Evolutionary conservation across 2,329 filamentous ascomycete species (phyloP).

Genomic region (Ophiostoma sp.): DNA sequence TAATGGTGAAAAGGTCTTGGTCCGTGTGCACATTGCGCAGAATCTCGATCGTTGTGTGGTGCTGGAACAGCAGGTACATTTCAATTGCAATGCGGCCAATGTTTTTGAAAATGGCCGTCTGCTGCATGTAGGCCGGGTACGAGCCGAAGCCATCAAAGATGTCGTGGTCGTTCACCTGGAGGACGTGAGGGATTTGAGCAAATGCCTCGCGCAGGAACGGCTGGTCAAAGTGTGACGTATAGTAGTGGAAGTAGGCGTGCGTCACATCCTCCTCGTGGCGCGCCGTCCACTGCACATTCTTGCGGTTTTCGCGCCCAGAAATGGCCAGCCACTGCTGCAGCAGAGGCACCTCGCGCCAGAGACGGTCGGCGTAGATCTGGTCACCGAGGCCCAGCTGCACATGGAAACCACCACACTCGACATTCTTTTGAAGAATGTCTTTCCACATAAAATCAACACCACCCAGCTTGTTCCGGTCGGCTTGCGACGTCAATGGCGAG

Average conservation of each 20-base stretch:
- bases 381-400: constrained; percentile 86
- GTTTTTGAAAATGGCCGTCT: constrained; percentile 96
- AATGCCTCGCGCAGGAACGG: constrained; percentile 91
- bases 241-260: constrained; percentile 98
- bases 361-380: constrained; percentile 88
- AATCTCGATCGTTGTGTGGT: constrained; percentile 92
- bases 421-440: constrained; percentile 93
- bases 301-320: constrained; percentile 87
- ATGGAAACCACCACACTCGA: constrained; percentile 93
- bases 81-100: constrained; percentile 92
- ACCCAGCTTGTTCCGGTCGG: constrained; percentile 77
- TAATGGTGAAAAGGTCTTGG: constrained; percentile 89
- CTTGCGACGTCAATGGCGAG: constrained; percentile 76
- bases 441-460: constrained; percentile 98
- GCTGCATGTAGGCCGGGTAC: constrained; percentile 97
- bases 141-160: constrained; percentile 99
- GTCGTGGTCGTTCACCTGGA: constrained; percentile 94
- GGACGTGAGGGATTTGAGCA: constrained; percentile 90
- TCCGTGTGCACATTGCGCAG: constrained; percentile 85
- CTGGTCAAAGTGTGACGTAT: constrained; percentile 97
- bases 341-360: constrained; percentile 94
- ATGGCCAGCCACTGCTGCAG: constrained; percentile 93
- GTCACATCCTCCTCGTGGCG: constrained; percentile 92
- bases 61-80: constrained; percentile 97
- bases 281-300: constrained; percentile 86